phyloP scores from a whole-genome alignment of 345 rosid species.

The Arabis hirsuta region DNA sequence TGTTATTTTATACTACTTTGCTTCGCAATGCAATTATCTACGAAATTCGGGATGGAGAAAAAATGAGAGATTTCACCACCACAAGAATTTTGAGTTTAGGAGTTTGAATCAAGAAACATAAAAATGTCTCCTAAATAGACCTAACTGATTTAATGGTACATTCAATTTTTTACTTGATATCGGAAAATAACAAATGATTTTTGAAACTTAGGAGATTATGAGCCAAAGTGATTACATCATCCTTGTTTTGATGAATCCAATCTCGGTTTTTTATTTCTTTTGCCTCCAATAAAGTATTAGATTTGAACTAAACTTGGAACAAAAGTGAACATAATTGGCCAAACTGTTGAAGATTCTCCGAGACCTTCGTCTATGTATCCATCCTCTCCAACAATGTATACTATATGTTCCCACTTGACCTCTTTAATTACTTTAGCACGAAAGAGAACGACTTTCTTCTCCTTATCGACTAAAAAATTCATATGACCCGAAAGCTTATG shows the following conservation, averaged over 20 bases:
- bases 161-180: no score
- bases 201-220: no score
- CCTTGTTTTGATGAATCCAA: not conserved
- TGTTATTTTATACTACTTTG: no score
- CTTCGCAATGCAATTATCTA: not conserved
- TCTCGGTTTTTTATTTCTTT: no score
- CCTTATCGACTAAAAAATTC: not conserved
- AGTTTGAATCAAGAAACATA: no score
- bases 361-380: not conserved
- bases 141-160: no score
- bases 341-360: not conserved
- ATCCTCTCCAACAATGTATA: not conserved
- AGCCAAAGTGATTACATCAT: not conserved
- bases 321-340: not conserved
- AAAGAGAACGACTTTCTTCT: conserved; percentile 4
- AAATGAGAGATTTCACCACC: no score
- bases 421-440: not conserved
- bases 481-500: not conserved
- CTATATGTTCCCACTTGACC: not conserved
- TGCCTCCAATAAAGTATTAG: not conserved
- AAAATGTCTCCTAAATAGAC: no score
- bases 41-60: not conserved
- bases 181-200: no score
- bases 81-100: no score
- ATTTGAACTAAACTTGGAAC: not conserved